Base-by-base conservation (phyloP, 1,284 basidiomycete genomes). In the Marasmius sp. region DNA sequence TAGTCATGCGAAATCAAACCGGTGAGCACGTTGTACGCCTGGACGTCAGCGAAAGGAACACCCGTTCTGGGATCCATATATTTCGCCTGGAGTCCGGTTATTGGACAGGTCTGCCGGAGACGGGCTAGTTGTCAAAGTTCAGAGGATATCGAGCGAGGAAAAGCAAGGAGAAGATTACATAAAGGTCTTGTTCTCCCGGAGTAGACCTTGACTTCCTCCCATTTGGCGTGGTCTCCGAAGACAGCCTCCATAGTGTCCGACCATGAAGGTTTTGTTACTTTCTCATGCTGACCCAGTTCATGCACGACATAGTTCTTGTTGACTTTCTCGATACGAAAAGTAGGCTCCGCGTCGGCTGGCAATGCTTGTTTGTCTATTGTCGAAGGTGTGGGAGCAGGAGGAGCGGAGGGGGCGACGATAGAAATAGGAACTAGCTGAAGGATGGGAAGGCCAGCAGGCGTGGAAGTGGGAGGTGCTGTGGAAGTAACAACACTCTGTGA, bases 31-130 rank as follows among this genome's bases (percentile, higher is more conserved):
- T 81, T 70, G 70, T 85, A 95, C 11, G 91, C 91, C n/a, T 76
- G 74, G 5, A 82, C 70, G 64, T 88, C 84, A 2, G 92, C 90
- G 70, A 85, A 95, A 0, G 93, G 91, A 2, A 91, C 87, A 9
- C 88, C 87, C 0, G 89, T 89, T 43, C 85, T 79, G 3, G 93
- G 92, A 70, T 95, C 93, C 41, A 84, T 72, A 69, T 95, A 95
- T 36, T 78, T 81, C 4, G 88, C 89, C 14, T 79, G 76, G 51
- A 77, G 77, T 0, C 91, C 89, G 0, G 86, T 91, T 57, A 92
- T 82, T 0, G 81, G 82, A 69, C 90, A 92, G 33, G 70, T 79
- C 58, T 79, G 82, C n/a, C 79, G 76, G 0, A 85, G 85, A 10
- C 88, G 86, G 20, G 81, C 90, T 92, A 59, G 7, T 52, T 51